Evolutionary conservation across 179 eudicot genomes (phyloP).

Genomic region (Carnegiea gigantea): DNA sequence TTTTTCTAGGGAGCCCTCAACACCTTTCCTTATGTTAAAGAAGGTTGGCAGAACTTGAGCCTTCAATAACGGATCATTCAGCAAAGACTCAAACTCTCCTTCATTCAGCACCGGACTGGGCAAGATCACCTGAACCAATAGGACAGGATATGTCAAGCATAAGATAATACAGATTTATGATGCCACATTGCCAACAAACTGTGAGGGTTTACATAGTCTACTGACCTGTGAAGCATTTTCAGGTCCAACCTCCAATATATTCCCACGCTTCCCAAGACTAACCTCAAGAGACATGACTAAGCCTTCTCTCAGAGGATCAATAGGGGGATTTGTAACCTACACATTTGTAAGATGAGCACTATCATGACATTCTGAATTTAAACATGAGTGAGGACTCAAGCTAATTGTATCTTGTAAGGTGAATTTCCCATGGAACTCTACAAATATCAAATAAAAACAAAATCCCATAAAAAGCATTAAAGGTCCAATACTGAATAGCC

Average conservation of each 20-base stretch:
- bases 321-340: conserved; percentile 99
- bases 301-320: conserved; percentile 98
- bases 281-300: conserved; percentile 98
- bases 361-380: background rate
- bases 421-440: background rate
- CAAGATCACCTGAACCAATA: conserved; percentile 62
- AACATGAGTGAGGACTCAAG: background rate
- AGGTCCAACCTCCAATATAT: conserved; percentile 92
- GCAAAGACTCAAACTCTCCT: conserved; percentile 76
- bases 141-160: conserved; percentile 6
- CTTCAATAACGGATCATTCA: conserved; percentile 71
- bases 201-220: conserved; percentile 9
- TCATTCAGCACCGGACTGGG: conserved; percentile 94
- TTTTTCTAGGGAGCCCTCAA: conserved; percentile 88
- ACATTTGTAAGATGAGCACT: conserved; percentile 16
- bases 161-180: conserved; percentile 1
- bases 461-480: background rate
- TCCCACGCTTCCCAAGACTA: conserved; percentile 92
- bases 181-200: background rate
- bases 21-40: conserved; percentile 86
- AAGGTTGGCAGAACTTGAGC: conserved; percentile 77
- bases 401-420: background rate
- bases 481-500: background rate
- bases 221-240: conserved; percentile 96
- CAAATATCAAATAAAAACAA: background rate